Base-by-base conservation (phyloP, 148 eudicot genomes). In the Amaranthus cruentus region DNA sequence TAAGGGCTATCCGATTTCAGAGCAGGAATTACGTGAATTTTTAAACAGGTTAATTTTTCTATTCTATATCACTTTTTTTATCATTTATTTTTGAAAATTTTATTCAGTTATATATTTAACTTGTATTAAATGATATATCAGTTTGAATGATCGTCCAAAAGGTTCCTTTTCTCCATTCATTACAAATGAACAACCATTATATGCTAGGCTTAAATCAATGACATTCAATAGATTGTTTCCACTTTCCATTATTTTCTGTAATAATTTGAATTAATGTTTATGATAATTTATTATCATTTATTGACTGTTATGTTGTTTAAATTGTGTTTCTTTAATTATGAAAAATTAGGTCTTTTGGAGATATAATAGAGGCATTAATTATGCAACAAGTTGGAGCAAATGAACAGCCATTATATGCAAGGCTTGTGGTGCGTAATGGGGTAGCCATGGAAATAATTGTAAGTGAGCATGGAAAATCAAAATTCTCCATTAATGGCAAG, bases 401-500 rank as follows among this genome's bases (percentile, higher is more conserved):
- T 4, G 84, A 81, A 50, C 84, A 81, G 66, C 75, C 84, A 0
- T 69, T 81, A 0, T 81, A 77, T 65, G 84, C 84, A 1, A 42
- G 73, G 28, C 81, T 81, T 51, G 81, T 81, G 56, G 81, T 81
- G 7, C 78, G 73, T 4, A 43, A 69, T 46, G 47, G 44, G 15
- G 66, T 13, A 4, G 55, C 76, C 1, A 73, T 77, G 78, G 72
- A 68, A 0, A 47, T 51, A 21, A 15, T 81, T 0, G 48, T 81
- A 11, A 50, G 73, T 44, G 69, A 49, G 13, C 68, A 74, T 13
- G 42, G 63, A 43, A 81, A 69, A 74, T 61, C 74, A 6, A 81
- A 77, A 64, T 81, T 81, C 48, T 28, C 84, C 0, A 81, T 81
- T 72, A 81, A 81, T 70, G 81, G 84, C 28, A 81, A 77, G 54